Evolutionary conservation across 2,329 filamentous ascomycete genomes (phyloP), one percentile per base, ranked within the genome.

Genomic region (Xylaria sp.): DNA sequence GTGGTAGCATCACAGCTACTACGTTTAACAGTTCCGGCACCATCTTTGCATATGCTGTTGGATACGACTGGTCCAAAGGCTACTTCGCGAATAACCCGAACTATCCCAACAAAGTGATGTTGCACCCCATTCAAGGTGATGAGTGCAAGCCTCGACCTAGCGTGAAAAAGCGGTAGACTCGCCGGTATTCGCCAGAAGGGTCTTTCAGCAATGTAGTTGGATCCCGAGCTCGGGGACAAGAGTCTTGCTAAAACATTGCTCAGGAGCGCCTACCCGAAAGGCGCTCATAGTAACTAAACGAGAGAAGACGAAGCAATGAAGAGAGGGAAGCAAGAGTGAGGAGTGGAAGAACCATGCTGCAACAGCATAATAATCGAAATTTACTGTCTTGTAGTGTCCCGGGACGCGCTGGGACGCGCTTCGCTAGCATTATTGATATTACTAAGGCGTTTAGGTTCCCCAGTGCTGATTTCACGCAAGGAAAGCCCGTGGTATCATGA

Each of bases 21-120:
- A 92, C 90, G n/a, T 99, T 99, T 86, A 97, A 94, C 84, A 89
- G 90, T 76, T 91, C 86, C 67, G 96, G 96, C 62, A 91, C 82
- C 78, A 94, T 95, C 77, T 96, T 96, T 78, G 93, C 93, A 18
- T 96, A 96, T 76, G 94, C 94, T 32, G 89, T 98, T 57, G 94
- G 94, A 79, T 99, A 99, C 81, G 96, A 99, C 83, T 99, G 96
- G 96, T 94, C 92, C 83, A 98, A 99, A 85, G 96, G 96, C 18
- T 98, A 95, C 83, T 89, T 92, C 73, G 89, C 86, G 74, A 98
- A 98, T 82, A 96, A 85, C 32, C 89, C 90, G 66, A 87, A 87
- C 73, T 90, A 89, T 69, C 89, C 92, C 9, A 92, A 89, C 81
- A 96, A 96, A 84, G 90, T 96, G 63, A 94, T 94, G 90, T 85